Evolutionary conservation across 1,139 yeast species (phyloP), one percentile per base, ranked within the genome.

Genomic region (Pichia sp.): DNA sequence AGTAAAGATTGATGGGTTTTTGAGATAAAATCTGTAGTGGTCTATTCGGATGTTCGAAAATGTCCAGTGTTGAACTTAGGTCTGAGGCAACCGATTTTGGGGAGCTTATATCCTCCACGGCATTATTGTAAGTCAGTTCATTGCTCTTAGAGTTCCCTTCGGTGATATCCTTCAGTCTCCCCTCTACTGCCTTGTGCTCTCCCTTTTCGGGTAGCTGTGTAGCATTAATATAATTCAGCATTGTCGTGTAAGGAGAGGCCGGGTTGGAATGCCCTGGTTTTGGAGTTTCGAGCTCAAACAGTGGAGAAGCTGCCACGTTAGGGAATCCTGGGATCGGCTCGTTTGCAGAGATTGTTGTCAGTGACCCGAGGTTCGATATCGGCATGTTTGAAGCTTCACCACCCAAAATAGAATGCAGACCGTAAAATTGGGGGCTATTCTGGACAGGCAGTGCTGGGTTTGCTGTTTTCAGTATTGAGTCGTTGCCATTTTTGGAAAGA

Each of bases 1-100:
- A 47, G 28, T 49, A 48, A 10, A 53, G 28, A 34, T 53, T 46
- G 6, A 50, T 13, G 23, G 53, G 53, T 13, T 26, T 46, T 36
- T 40, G 34, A 4, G 5, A 22, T 4, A 41, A 28, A 0, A 30
- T 13, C 2, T 28, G 3, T 10, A 30, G 47, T 10, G 43, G 4
- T 25, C 43, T 31, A 26, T 50, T 30, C 16, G 43, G 21, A 31
- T 47, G 26, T 28, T 39, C 50, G 21, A 34, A 26, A 4, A 43
- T 30, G 26, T 46, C 48, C 16, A 46, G 16, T 9, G 39, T 34
- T 4, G 51, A 45, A 23, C 41, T 47, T 7, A 43, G 1, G 13
- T 43, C 47, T 2, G 52, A 48, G 4, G 19, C 23, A 22, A 30
- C 16, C 2, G 51, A 47, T 18, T 18, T 45, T n/a, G 53, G 51